These are phyloP conservation scores for Blastocystis hominis DNA, from an alignment of 352 stramenopile species.

Conservation along the genomic window DNA sequence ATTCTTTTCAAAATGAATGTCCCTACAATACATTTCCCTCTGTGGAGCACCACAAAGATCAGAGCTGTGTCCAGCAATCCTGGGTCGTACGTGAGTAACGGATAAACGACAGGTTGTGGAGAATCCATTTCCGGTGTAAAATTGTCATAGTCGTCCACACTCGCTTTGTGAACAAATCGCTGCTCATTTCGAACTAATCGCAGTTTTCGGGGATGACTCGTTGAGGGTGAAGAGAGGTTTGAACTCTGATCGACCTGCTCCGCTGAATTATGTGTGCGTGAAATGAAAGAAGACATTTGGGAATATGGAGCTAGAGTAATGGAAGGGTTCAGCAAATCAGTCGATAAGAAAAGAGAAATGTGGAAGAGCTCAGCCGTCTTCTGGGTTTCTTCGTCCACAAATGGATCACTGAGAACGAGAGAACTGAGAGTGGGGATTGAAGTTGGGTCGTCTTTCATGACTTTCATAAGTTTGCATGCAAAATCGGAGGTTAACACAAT, in stretches of 20 bases:
- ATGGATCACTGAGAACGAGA: slow-evolving; percentile 6
- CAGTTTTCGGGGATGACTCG: neutral
- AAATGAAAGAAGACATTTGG: neutral
- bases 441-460: slow-evolving; percentile 20
- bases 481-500: neutral
- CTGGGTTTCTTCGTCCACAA: neutral
- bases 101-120: neutral
- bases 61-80: neutral
- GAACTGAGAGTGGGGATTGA: neutral
- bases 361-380: neutral
- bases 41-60: neutral
- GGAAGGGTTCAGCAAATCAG: neutral
- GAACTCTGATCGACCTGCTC: neutral
- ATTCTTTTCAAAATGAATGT: no score
- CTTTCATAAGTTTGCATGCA: neutral
- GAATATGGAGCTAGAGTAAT: neutral
- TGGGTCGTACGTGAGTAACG: slow-evolving; percentile 18
- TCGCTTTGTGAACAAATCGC: neutral
- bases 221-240: neutral
- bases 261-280: neutral
- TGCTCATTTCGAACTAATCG: neutral
- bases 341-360: neutral
- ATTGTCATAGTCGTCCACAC: slow-evolving; percentile 38
- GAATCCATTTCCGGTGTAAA: neutral
- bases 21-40: neutral